Percentiles rank a stretch among this genome's conserved stretches.
These are phyloP conservation scores for Haplographium delicatum DNA, from an alignment of 495 filamentous ascomycete genomes.

Conservation along the genomic window DNA sequence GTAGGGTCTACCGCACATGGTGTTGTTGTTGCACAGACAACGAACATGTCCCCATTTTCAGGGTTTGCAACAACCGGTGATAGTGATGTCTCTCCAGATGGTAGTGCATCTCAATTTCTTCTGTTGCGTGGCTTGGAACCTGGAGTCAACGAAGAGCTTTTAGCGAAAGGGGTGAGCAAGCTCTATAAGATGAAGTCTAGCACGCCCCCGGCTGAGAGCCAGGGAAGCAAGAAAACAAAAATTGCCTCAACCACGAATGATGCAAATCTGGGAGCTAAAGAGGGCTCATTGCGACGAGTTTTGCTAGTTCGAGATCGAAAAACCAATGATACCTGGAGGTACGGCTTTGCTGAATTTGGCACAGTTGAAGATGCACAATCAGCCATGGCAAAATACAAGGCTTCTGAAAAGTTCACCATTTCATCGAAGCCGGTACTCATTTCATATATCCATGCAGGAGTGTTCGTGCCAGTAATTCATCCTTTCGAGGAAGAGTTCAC, in stretches of 20 bases:
- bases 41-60: slow-evolving; percentile 25
- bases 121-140: slow-evolving; percentile 71
- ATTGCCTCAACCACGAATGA: slow-evolving; percentile 71
- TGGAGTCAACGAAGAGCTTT: slow-evolving; percentile 68
- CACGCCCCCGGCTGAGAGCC: slow-evolving; percentile 36
- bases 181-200: slow-evolving; percentile 55
- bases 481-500: slow-evolving; percentile 43
- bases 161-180: slow-evolving; percentile 76
- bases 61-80: slow-evolving; percentile 62
- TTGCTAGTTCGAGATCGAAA: slow-evolving; percentile 72
- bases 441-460: slow-evolving; percentile 79
- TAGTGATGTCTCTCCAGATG: slow-evolving; percentile 73
- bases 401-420: slow-evolving; percentile 79
- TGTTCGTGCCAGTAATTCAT: slow-evolving; percentile 74
- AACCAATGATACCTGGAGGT: slow-evolving; percentile 75
- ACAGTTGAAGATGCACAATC: slow-evolving; percentile 69
- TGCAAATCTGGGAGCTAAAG: slow-evolving; percentile 67
- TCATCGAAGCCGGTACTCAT: slow-evolving; percentile 69
- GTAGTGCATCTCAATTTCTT: slow-evolving; percentile 73
- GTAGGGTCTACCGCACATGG: slow-evolving; percentile 27
- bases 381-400: slow-evolving; percentile 68
- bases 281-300: slow-evolving; percentile 71
- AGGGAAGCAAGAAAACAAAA: slow-evolving; percentile 49
- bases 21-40: slow-evolving; percentile 18
- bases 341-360: slow-evolving; percentile 88